A percentile compares a stretch with the other conserved stretches of the same genome.
These are phyloP conservation scores for Scheffersomyces lignicola DNA, from an alignment of 1,139 yeast species.

Conservation along the genomic window DNA sequence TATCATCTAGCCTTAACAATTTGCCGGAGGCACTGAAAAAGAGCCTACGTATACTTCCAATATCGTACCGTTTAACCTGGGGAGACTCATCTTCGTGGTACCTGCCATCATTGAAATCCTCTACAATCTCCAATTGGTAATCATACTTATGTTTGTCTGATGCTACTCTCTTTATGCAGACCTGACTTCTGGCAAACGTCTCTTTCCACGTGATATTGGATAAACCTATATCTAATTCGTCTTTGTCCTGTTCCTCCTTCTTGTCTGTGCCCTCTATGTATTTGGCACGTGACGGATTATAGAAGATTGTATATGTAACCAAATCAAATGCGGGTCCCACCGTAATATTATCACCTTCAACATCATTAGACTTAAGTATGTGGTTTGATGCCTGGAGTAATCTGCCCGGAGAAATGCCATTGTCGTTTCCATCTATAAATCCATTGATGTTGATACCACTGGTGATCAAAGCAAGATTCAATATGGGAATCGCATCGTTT, in stretches of 20 bases:
- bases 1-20: slow-evolving; percentile 62
- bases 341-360: background rate
- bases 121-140: slow-evolving; percentile 52
- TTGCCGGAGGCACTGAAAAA: slow-evolving; percentile 77
- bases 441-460: slow-evolving; percentile 66
- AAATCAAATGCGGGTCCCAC: slow-evolving; percentile 67
- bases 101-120: slow-evolving; percentile 70
- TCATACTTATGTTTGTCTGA: slow-evolving; percentile 12
- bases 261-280: slow-evolving; percentile 26
- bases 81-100: slow-evolving; percentile 59
- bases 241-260: slow-evolving; percentile 13
- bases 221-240: slow-evolving; percentile 15
- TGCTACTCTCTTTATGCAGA: slow-evolving; percentile 28
- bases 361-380: slow-evolving; percentile 33
- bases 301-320: slow-evolving; percentile 64
- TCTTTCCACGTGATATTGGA: slow-evolving; percentile 71
- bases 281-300: slow-evolving; percentile 52
- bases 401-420: slow-evolving; percentile 63
- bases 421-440: slow-evolving; percentile 35
- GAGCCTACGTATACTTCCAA: slow-evolving; percentile 49
- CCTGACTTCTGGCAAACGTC: slow-evolving; percentile 59
- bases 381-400: slow-evolving; percentile 62
- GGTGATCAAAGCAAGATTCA: slow-evolving; percentile 66
- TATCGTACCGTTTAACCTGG: slow-evolving; percentile 31
- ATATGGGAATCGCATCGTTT: slow-evolving; percentile 69